A percentile compares a stretch with the other conserved stretches of the same genome.
These are phyloP conservation scores for Tulasnella sp. DNA, from an alignment of 768 basidiomycete genomes.

Conservation along the genomic window DNA sequence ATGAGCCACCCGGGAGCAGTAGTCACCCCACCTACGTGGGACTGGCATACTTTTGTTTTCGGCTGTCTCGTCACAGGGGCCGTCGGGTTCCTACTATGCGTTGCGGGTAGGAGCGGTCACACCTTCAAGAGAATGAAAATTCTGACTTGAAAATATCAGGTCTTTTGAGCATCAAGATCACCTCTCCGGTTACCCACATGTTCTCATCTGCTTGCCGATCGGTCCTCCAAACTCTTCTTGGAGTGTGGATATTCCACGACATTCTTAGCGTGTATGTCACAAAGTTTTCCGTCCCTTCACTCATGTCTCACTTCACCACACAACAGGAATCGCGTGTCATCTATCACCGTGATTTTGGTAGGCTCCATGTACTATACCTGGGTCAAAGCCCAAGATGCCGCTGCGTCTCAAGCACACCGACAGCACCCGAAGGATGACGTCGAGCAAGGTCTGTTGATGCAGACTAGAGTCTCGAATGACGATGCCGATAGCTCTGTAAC, in stretches of 20 bases:
- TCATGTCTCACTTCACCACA: slow-evolving; percentile 20
- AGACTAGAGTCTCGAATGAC: slow-evolving; percentile 3
- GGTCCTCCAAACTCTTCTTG: slow-evolving; percentile 77
- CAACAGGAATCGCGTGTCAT: slow-evolving; percentile 56
- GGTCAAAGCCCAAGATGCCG: slow-evolving; percentile 37
- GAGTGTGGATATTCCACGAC: slow-evolving; percentile 73
- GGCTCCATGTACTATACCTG: slow-evolving; percentile 72
- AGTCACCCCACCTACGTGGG: slow-evolving; percentile 43
- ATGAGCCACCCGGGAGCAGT: neutral
- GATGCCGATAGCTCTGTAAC: slow-evolving; percentile 10
- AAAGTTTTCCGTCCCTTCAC: neutral
- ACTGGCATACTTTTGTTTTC: slow-evolving; percentile 51
- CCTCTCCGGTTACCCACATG: slow-evolving; percentile 82
- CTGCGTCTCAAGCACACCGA: neutral
- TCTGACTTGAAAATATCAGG: neutral
- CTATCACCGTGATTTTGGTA: slow-evolving; percentile 61
- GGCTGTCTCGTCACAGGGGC: slow-evolving; percentile 65
- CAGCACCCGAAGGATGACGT: slow-evolving; percentile 7
- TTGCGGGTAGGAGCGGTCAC: slow-evolving; percentile 48
- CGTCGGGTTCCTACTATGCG: slow-evolving; percentile 77
- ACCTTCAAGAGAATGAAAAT: neutral
- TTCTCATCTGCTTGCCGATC: slow-evolving; percentile 75
- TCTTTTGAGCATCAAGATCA: slow-evolving; percentile 62
- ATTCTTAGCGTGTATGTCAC: slow-evolving; percentile 62
- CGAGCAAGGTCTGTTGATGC: slow-evolving; percentile 12